Conservation (phyloP, 2,329 filamentous ascomycete genomes). For the Exserohilum rostratum region DNA sequence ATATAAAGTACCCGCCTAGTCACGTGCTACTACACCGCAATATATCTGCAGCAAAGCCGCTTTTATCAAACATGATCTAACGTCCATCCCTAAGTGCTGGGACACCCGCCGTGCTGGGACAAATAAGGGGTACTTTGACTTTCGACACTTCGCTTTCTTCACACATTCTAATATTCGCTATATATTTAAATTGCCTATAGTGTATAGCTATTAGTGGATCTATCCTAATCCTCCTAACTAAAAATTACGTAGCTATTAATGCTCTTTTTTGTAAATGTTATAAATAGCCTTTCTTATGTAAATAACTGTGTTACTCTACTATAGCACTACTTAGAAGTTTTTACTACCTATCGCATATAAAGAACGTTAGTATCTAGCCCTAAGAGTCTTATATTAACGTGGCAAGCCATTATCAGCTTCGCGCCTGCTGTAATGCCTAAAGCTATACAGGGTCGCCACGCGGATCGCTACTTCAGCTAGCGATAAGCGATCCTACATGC, state of each 20-base stretch:
- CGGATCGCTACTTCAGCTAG: neutral
- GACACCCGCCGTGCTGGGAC: slow-evolving; percentile 7
- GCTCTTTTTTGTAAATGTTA: slow-evolving; percentile 5
- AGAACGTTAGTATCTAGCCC: neutral
- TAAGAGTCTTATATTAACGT: slow-evolving; percentile 2
- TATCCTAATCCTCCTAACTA: slow-evolving; percentile 1
- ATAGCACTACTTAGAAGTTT: slow-evolving; percentile 4
- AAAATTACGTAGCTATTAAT: slow-evolving; percentile 9
- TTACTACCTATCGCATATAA: neutral
- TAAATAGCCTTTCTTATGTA: slow-evolving; percentile 1
- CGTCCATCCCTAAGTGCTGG: slow-evolving; percentile 4
- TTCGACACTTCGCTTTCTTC: neutral
- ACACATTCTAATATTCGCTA: slow-evolving; percentile 8
- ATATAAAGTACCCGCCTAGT: slow-evolving; percentile 28
- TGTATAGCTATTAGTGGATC: neutral
- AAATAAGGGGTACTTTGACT: slow-evolving; percentile 7
- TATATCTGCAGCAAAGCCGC: no score
- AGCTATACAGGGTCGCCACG: slow-evolving; percentile 6
- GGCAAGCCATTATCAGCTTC: slow-evolving; percentile 1
- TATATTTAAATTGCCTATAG: neutral
- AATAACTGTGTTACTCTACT: neutral
- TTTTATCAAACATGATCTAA: no score
- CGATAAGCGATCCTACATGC: neutral
- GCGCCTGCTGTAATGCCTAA: slow-evolving; percentile 5
- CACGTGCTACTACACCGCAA: no score